These are phyloP conservation scores for Eucalyptus curtisii DNA, from an alignment of 345 rosid genomes.

Conservation along the genomic window DNA sequence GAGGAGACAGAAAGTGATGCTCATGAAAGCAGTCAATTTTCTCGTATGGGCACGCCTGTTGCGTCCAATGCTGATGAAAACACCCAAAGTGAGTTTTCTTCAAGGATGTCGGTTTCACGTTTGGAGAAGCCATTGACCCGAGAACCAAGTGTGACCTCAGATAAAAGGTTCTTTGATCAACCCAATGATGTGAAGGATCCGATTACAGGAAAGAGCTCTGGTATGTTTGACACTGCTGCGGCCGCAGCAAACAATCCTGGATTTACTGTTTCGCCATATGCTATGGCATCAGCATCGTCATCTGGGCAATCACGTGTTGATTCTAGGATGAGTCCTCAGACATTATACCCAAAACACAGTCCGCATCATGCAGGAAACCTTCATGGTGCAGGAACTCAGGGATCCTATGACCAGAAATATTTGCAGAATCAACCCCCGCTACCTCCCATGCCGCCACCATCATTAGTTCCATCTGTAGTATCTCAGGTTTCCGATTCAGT, in stretches of 20 bases:
- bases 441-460: constrained; percentile 87
- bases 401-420: constrained; percentile 60
- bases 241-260: constrained; percentile 24
- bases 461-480: constrained; percentile 30
- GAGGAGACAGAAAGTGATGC: constrained; percentile 89
- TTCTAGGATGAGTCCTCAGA: constrained; percentile 52
- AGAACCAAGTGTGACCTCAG: constrained; percentile 76
- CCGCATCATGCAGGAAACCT: constrained; percentile 36
- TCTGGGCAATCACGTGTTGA: constrained; percentile 35
- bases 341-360: constrained; percentile 50
- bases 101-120: constrained; percentile 75
- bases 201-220: constrained; percentile 14
- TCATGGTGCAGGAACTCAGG: constrained; percentile 40
- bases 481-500: constrained; percentile 42
- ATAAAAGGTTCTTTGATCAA: constrained; percentile 67
- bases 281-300: constrained; percentile 24
- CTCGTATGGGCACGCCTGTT: constrained; percentile 57
- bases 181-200: constrained; percentile 49
- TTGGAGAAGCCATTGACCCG: constrained; percentile 61
- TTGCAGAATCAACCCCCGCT: constrained; percentile 76
- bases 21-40: constrained; percentile 58
- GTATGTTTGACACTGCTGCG: constrained; percentile 24
- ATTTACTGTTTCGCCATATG: constrained; percentile 32
- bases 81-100: constrained; percentile 77
- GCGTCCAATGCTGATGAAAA: constrained; percentile 65